Base-by-base conservation (phyloP, 345 rosid species). In the Hypericum androsaemum region DNA sequence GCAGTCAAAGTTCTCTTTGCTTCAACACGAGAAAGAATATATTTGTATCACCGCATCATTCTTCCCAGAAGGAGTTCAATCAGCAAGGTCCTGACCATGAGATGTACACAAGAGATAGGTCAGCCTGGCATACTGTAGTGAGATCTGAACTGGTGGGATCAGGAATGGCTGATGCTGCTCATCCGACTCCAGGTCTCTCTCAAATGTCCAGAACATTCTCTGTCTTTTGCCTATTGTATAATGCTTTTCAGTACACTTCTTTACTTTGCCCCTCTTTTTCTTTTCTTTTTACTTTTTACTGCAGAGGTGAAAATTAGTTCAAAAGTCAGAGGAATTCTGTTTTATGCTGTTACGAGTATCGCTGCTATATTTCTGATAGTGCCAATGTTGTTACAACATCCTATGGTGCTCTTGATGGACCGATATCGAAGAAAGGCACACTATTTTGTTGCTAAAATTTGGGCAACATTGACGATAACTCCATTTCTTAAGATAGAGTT, bases 241-340 rank as follows among this genome's bases (percentile, higher is more conserved):
- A 22, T 22, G 32, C 4, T 22, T 22, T 53, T 39, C n/a, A 11
- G 35, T 48, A 13, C 13, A 40, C 13, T 44, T 43, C 16, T 4
- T 36, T 40, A 16, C 37, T 11, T 57, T 47, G 47, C 57, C 46
- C 14, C 56, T 32, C 1, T 17, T 7, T 44, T 16, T 57, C 50
- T 36, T 46, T 32, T 13, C 15, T 16, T 52, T 14, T 6, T 37
- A 37, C 9, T 52, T 36, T 45, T 6, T 79, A 59, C 63, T 69
- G 73, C 94, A 81, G 97, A 73, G 63, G 50, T 71, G 64, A 70
- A 77, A 66, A 62, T 74, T 57, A 54, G 65, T 57, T 69, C 88
- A 54, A 85, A 71, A 72, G 72, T 78, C 44, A 83, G 94, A 74
- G 96, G 98, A 64, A 63, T 85, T 46, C 74, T 84, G 63, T 92